These are phyloP conservation scores for Zygosaccharomyces bailii DNA, from an alignment of 805 yeast species.

Conservation along the genomic window DNA sequence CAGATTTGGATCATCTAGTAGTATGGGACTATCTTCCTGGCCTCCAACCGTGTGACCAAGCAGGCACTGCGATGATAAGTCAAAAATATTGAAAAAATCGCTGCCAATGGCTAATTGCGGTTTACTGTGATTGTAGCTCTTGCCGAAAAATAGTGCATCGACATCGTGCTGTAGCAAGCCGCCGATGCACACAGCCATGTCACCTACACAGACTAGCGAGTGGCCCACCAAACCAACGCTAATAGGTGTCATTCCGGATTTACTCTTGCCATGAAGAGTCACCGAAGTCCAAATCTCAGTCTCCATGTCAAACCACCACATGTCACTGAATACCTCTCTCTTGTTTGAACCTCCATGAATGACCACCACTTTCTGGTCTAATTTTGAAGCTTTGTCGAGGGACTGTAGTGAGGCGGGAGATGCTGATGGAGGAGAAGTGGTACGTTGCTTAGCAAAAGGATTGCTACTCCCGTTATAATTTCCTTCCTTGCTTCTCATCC, in stretches of 20 bases:
- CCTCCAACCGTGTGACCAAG: slow-evolving; percentile 14
- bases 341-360: slow-evolving; percentile 42
- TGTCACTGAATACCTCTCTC: slow-evolving; percentile 42
- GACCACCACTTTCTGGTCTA: slow-evolving; percentile 24
- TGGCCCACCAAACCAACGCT: slow-evolving; percentile 32
- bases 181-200: slow-evolving; percentile 27
- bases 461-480: neutral
- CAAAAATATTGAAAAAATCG: slow-evolving; percentile 23
- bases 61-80: slow-evolving; percentile 24
- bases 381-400: neutral
- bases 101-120: slow-evolving; percentile 12
- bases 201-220: slow-evolving; percentile 25
- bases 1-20: neutral
- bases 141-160: slow-evolving; percentile 14
- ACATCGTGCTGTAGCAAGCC: slow-evolving; percentile 30
- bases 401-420: slow-evolving; percentile 3
- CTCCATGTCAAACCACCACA: slow-evolving; percentile 49
- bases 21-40: neutral
- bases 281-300: slow-evolving; percentile 41
- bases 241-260: slow-evolving; percentile 17
- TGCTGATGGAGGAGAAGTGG: slow-evolving; percentile 6
- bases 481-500: slow-evolving; percentile 6
- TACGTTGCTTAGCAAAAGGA: slow-evolving; percentile 2
- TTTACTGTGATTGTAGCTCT: slow-evolving; percentile 3
- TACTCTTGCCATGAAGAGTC: slow-evolving; percentile 16